Percentiles rank a stretch among this genome's conserved stretches.
Evolutionary conservation across 1,284 basidiomycete genomes (phyloP).

Genomic region (Salmacisia buchloeana): DNA sequence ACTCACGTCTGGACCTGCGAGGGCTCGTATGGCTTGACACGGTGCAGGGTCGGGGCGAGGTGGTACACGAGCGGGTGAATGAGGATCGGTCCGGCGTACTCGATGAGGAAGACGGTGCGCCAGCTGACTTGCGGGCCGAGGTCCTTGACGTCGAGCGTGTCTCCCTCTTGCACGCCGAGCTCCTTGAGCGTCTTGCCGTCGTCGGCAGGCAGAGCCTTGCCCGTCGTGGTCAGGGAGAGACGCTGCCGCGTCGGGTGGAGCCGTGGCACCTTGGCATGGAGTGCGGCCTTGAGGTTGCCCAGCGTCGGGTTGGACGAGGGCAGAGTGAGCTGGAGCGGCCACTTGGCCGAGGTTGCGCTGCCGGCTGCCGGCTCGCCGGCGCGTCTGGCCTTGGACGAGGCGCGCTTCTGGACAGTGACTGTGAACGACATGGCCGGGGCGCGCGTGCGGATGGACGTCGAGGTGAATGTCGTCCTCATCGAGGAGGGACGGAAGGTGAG

Average conservation of each 20-base stretch:
- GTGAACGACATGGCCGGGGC: conserved; percentile 27
- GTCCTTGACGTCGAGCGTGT: conserved; percentile 44
- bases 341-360: conserved; percentile 23
- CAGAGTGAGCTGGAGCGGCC: conserved; percentile 27
- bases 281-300: conserved; percentile 32
- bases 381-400: conserved; percentile 10
- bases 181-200: conserved; percentile 32
- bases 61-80: conserved; percentile 84
- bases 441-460: neutral
- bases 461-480: neutral
- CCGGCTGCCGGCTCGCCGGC: neutral
- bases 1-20: conserved; percentile 70
- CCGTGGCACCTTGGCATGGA: conserved; percentile 21
- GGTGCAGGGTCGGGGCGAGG: conserved; percentile 65
- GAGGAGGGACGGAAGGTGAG: neutral
- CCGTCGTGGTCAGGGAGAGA: conserved; percentile 22
- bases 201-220: conserved; percentile 31
- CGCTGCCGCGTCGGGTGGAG: conserved; percentile 39
- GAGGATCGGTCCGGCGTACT: conserved; percentile 69
- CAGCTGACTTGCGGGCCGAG: conserved; percentile 47
- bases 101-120: conserved; percentile 48
- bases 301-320: conserved; percentile 28
- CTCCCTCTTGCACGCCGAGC: conserved; percentile 22
- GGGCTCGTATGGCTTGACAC: conserved; percentile 61
- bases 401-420: conserved; percentile 27